Base-by-base conservation (phyloP, 2,329 filamentous ascomycete genomes). In the Nigrospora oryzae region DNA sequence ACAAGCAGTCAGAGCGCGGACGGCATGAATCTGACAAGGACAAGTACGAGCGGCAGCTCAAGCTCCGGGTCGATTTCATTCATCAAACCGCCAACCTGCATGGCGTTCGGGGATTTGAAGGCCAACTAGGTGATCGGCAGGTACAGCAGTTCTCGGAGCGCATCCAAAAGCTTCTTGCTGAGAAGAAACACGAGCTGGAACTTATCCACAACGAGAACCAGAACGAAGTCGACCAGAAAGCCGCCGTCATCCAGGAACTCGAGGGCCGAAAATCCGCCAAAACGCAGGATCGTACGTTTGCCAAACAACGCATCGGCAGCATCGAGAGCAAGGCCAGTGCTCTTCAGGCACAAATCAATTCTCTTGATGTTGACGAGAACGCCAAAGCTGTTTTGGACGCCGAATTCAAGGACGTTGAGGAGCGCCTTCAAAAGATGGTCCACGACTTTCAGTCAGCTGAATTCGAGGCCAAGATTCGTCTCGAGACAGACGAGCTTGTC, bases 311-410 rank as follows among this genome's bases (percentile, higher is more conserved):
- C 39, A 89, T 95, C 48, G 68, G 71, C 1, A 66, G 73, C 6
- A 89, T 93, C 53, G 88, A 95, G 48, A 81, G 76, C 56, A 85
- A 85, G 44, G 79, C 83, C 7, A 66, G 65, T 4, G 66, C 69
- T 1, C 71, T 90, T 32, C 87, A 95, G 57, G 74, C 69, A 39
- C 79, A 85, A 31, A 70, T 89, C 31, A 75, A 84, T 54, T 70
- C 72, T n/a, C 83, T 98, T 45, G 77, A 85, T 33, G 75, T 90
- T 30, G 91, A 98, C 54, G 91, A 97, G 65, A 90, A 90, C 4
- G 79, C 79, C 31, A 87, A 88, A 61, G 85, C 86, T 23, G 72
- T 86, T 4, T 72, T 96, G 7, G 84, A 93, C 55, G 78, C 82
- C 14, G 83, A 84, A 43, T 77, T 86, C 40, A 77, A 80, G 34